Base-by-base conservation (phyloP, 768 basidiomycete genomes). In the Mrakia frigida region DNA sequence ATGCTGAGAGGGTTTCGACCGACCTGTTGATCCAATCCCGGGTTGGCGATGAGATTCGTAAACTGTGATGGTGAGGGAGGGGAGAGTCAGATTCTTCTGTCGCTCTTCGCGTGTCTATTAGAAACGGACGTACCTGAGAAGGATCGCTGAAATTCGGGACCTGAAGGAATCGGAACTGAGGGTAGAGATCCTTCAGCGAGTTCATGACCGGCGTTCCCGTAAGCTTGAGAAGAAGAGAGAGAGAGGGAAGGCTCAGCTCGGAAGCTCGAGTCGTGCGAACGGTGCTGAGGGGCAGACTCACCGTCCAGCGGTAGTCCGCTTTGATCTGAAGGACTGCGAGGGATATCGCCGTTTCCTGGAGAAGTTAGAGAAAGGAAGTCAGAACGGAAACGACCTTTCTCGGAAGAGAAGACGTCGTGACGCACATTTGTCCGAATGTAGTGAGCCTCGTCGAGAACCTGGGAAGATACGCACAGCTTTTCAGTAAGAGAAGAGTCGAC, bases 401-500 rank as follows among this genome's bases (percentile, higher is more conserved):
- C 23, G 39, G 9, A 21, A 33, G n/a, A 25, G 25, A 39, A n/a
- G 25, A 11, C 25, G 21, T 18, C 33, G 37, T 14, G 39, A 68
- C 65, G 35, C 21, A 68, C 33, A 53, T 77, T 79, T 75, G 83
- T 84, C 41, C 84, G 78, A 70, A 85, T 84, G 90, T 87, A 89
- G 52, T 80, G 78, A 10, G 82, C 81, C 81, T 94, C 92, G 79
- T 94, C 92, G 4, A 91, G 87, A 73, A 93, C 86, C 43, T 86
- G 85, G 2, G 92, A 82, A 4, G 88, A 82, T 4, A n/a, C n/a
- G n/a, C n/a, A n/a, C n/a, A n/a, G n/a, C n/a, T n/a, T n/a, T n/a
- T n/a, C n/a, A n/a, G n/a, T n/a, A n/a, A n/a, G n/a, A n/a, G n/a
- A n/a, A n/a, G n/a, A n/a, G n/a, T n/a, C n/a, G n/a, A n/a, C n/a